Evolutionary conservation across 2,329 filamentous ascomycete species (phyloP).

Genomic region (Penicillium sp.): DNA sequence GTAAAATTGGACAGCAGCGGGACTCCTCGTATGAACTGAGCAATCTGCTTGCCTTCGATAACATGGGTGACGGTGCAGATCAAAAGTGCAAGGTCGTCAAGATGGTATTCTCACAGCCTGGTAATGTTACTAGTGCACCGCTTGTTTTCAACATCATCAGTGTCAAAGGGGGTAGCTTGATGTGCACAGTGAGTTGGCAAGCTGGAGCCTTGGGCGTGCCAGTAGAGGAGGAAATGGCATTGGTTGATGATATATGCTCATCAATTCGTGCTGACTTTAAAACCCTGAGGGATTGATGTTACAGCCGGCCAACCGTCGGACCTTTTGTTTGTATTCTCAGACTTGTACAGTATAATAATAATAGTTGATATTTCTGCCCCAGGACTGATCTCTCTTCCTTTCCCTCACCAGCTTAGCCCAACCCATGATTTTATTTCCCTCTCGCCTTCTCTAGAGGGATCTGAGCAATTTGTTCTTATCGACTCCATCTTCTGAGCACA

Average conservation of each 20-base stretch:
- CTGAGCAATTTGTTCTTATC: not conserved
- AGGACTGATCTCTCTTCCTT: too few relatives aligned
- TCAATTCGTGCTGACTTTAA: slow-evolving; percentile 16
- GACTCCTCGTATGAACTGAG: slow-evolving; percentile 49
- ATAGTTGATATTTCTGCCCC: not conserved
- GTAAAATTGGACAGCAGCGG: slow-evolving; percentile 40
- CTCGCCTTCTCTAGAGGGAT: not conserved
- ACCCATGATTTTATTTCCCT: not conserved
- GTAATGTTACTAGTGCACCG: slow-evolving; percentile 38
- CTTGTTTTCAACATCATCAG: slow-evolving; percentile 47
- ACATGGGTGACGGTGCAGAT: slow-evolving; percentile 24
- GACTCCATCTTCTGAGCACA: not conserved
- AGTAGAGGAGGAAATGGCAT: slow-evolving; percentile 27
- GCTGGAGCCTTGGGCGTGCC: slow-evolving; percentile 42
- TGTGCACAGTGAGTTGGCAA: slow-evolving; percentile 46
- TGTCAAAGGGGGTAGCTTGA: slow-evolving; percentile 41
- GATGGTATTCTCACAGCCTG: slow-evolving; percentile 49
- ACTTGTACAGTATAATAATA: not conserved
- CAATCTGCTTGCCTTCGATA: slow-evolving; percentile 46
- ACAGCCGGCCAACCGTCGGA: not conserved
- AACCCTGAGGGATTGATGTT: not conserved
- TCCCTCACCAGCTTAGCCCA: not conserved
- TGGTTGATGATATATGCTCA: slow-evolving; percentile 19
- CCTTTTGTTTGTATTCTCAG: not conserved
- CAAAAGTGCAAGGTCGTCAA: slow-evolving; percentile 29